Evolutionary conservation across 108 stramenopile genomes (phyloP), one percentile per base, ranked within the genome.

Genomic region (Schizochytrium sp.): DNA sequence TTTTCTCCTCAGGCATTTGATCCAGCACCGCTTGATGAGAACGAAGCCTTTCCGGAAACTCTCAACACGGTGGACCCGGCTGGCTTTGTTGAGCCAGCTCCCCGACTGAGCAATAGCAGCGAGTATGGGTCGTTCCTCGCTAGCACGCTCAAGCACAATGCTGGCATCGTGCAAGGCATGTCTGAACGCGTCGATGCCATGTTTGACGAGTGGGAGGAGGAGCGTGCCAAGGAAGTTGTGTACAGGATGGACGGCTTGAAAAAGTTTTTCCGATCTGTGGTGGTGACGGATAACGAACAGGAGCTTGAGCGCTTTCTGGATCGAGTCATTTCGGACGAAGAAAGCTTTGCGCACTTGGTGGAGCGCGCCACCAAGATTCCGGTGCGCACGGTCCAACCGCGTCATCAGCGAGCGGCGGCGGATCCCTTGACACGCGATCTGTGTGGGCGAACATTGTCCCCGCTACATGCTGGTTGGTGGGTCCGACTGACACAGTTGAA

Each of bases 141-240:
- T 18, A 45, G 48, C 6, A 34, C n/a, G 25, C 28, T 53, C 19
- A 83, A 28, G 6, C 23, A 12, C 48, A 45, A 83, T 23, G 12
- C 12, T 6, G 4, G 4, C n/a, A 6, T 23, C n/a, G 45, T 83
- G 76, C 76, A 47, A 16, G 51, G 23, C 45, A 45, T 83, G 51
- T 0, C 6, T 19, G 48, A 53, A 21, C 51, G 25, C 12, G 25
- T 83, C 51, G 23, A 83, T 12, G n/a, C 48, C 6, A 53, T 53
- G 51, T 83, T 83, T 23, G 76, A 83, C 76, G 76, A 47, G 6
- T 83, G 76, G 76, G 76, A 83, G 51, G 76, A 83, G 51, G 76
- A 83, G 76, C 76, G 76, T 12, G 1, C 76, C 23, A 83, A 53
- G n/a, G 76, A 83, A 45, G 76, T 83, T 1, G 76, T 83, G 48